phyloP scores from a whole-genome alignment of 176 grass and related monocot species.

The Juncus effusus region DNA sequence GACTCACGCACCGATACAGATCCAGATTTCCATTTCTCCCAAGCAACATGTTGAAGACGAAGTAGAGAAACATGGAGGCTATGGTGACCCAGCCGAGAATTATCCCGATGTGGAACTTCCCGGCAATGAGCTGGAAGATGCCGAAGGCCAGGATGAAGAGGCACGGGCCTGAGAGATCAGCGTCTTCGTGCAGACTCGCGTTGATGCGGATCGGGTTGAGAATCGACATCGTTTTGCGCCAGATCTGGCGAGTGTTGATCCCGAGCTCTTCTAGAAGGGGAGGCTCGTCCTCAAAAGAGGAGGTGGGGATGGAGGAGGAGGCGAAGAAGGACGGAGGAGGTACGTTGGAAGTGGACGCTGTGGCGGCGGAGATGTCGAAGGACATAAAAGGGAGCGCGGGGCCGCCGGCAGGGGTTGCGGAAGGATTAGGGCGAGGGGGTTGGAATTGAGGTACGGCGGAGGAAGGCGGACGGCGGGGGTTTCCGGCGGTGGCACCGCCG shows the following conservation, averaged over 20 bases:
- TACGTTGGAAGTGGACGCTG: conserved; percentile 41
- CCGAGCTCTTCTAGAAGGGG: conserved; percentile 96
- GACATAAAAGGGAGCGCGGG: conserved; percentile 85
- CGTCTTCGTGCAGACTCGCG: conserved; percentile 67
- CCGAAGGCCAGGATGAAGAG: conserved; percentile 87
- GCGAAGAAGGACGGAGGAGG: conserved; percentile 42
- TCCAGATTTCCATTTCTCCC: conserved; percentile 76
- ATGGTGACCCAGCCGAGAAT: conserved; percentile 92
- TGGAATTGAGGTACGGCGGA: conserved; percentile 49
- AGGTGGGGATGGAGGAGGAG: conserved; percentile 43
- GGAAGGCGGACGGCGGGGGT: conserved; percentile 19
- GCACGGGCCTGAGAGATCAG: conserved; percentile 86
- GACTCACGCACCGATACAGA: conserved; percentile 79
- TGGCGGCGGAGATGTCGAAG: conserved; percentile 55
- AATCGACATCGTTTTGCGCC: conserved; percentile 89
- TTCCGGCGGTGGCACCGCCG: conserved; percentile 35
- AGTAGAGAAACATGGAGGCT: conserved; percentile 81
- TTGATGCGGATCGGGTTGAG: conserved; percentile 82
- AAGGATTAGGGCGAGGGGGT: conserved; percentile 54
- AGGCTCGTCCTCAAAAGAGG: conserved; percentile 80
- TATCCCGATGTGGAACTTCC: conserved; percentile 94
- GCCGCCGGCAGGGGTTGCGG: conserved; percentile 31
- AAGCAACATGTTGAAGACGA: conserved; percentile 80
- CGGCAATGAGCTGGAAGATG: conserved; percentile 88
- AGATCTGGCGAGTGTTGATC: conserved; percentile 99